A percentile compares a stretch with the other conserved stretches of the same genome.
phyloP scores from a whole-genome alignment of 2,329 filamentous ascomycete genomes.

The Anthostomella pinea region DNA sequence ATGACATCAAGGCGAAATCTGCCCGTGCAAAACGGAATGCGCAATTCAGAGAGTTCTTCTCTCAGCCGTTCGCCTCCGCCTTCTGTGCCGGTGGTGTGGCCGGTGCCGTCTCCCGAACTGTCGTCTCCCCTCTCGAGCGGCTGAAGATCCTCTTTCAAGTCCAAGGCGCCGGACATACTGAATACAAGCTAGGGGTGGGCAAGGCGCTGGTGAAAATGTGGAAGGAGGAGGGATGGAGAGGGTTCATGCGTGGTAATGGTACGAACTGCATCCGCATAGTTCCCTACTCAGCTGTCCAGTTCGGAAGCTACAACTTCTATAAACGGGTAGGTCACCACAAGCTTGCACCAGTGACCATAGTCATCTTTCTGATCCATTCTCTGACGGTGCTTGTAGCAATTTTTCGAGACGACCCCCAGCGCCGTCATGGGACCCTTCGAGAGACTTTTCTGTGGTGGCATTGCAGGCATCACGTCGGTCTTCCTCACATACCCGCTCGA shows the following conservation, averaged over 20 bases:
- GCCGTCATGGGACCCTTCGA: constrained; percentile 69
- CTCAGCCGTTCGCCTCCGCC: constrained; percentile 83
- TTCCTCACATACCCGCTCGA: constrained; percentile 94
- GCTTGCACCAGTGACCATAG: background rate
- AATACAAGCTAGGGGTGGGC: constrained; percentile 89
- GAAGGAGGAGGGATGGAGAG: constrained; percentile 92
- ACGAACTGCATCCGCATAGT: constrained; percentile 98
- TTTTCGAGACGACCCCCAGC: constrained; percentile 75
- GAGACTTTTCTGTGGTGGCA: constrained; percentile 83
- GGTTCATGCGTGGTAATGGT: constrained; percentile 96
- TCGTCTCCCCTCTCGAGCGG: constrained; percentile 92
- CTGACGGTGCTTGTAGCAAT: constrained; percentile 44
- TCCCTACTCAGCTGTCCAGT: constrained; percentile 96
- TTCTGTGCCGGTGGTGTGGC: constrained; percentile 94
- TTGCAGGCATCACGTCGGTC: constrained; percentile 93
- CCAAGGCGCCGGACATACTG: constrained; percentile 83
- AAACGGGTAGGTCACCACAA: constrained; percentile 65
- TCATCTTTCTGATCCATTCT: background rate
- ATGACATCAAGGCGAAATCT: constrained; percentile 30
- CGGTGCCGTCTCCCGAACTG: constrained; percentile 94
- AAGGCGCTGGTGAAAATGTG: constrained; percentile 94
- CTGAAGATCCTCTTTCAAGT: constrained; percentile 98
- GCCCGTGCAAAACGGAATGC: constrained; percentile 25
- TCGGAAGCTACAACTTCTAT: constrained; percentile 97
- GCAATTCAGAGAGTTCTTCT: constrained; percentile 52